Percentiles rank a stretch among this genome's conserved stretches.
These are phyloP conservation scores for Clarireedia paspali DNA, from an alignment of 2,329 filamentous ascomycete species.

Conservation along the genomic window DNA sequence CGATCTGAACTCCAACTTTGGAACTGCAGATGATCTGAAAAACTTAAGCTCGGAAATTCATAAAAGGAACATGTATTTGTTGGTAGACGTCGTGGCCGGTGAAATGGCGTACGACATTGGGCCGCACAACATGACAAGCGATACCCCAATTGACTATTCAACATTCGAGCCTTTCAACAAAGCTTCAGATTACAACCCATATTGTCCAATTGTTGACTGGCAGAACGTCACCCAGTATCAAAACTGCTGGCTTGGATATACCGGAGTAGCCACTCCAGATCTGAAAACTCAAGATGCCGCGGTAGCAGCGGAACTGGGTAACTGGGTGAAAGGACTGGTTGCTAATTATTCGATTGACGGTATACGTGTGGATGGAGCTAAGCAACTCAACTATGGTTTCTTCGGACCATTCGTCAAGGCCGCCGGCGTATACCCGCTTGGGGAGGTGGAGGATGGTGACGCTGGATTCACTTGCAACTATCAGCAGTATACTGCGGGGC, in stretches of 20 bases:
- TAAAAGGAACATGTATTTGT: constrained; percentile 41
- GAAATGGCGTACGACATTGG: constrained; percentile 31
- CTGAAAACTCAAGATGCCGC: constrained; percentile 33
- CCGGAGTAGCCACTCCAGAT: constrained; percentile 38
- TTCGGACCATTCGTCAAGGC: constrained; percentile 45
- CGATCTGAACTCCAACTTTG: constrained; percentile 49
- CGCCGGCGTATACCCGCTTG: constrained; percentile 51
- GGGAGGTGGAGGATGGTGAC: constrained; percentile 50
- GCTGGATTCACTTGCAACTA: constrained; percentile 35
- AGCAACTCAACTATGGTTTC: constrained; percentile 41
- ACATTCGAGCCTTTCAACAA: constrained; percentile 15
- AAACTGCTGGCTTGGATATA: constrained; percentile 20
- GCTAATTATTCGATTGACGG: constrained; percentile 39
- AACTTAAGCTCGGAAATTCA: constrained; percentile 49
- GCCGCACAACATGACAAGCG: constrained; percentile 5
- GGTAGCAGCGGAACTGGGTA: constrained; percentile 31
- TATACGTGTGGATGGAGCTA: constrained; percentile 40
- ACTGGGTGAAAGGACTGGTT: constrained; percentile 34
- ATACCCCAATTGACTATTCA: constrained; percentile 14
- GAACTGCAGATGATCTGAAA: constrained; percentile 50
- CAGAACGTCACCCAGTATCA: constrained; percentile 28
- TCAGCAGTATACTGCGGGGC: constrained; percentile 12
- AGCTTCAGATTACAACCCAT: constrained; percentile 10
- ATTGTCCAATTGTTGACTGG: constrained; percentile 28
- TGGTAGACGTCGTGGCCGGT: constrained; percentile 45